These are phyloP conservation scores for Agaricus subrufescens DNA, from an alignment of 768 basidiomycete species.

Conservation along the genomic window DNA sequence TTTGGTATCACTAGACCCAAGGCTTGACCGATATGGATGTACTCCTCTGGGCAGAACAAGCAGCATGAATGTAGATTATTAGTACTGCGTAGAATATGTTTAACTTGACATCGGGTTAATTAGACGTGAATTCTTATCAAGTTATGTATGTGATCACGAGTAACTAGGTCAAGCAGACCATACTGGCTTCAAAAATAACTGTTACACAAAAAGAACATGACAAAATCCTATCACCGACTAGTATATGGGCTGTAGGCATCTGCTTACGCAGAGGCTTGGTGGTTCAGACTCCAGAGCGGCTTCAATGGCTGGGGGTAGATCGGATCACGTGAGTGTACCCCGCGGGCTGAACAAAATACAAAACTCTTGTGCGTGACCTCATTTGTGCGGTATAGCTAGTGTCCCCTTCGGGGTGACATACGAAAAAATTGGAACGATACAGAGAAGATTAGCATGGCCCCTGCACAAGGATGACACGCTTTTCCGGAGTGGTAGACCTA, in stretches of 20 bases:
- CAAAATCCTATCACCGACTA: no score
- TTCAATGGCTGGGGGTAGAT: no score
- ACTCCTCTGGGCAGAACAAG: constrained; percentile 22
- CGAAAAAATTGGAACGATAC: constrained; percentile 99
- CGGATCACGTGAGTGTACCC: constrained; percentile 15
- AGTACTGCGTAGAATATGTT: no score
- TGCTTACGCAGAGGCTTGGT: no score
- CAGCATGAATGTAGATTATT: constrained; percentile 9
- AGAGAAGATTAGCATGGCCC: constrained; percentile 99
- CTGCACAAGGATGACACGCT: constrained; percentile 99
- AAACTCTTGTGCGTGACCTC: constrained; percentile 8
- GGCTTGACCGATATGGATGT: constrained; percentile 2
- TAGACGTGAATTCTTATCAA: no score
- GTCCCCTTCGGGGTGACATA: constrained; percentile 93
- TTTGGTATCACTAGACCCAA: constrained; percentile 17
- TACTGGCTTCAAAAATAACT: no score
- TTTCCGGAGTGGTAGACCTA: constrained; percentile 85
- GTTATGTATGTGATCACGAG: no score
- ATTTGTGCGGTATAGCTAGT: constrained; percentile 11
- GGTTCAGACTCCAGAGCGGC: no score
- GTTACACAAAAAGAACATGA: no score
- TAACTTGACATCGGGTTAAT: no score
- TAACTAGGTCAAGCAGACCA: no score
- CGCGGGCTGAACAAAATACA: constrained; percentile 27
- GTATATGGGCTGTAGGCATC: no score